These are phyloP conservation scores for Brassica incana DNA, from an alignment of 345 rosid species.

Conservation along the genomic window DNA sequence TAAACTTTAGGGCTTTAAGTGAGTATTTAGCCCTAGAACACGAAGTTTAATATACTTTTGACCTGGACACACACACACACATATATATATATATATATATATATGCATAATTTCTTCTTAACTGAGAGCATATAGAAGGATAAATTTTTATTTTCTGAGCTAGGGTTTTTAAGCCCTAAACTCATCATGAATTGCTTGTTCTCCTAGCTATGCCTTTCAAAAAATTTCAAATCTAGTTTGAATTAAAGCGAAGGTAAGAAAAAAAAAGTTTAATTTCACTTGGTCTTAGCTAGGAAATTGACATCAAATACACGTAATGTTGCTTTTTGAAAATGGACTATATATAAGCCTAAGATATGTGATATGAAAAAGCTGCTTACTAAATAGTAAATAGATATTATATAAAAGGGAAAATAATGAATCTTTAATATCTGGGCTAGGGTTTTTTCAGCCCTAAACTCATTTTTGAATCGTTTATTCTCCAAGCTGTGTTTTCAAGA, in stretches of 20 bases:
- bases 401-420: background rate
- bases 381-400: background rate
- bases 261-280: background rate
- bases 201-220: background rate
- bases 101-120: background rate
- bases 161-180: background rate
- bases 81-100: background rate
- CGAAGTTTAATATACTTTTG: background rate
- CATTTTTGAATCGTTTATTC: background rate
- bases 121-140: background rate
- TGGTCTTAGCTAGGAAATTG: background rate
- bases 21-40: slow-evolving; percentile 22
- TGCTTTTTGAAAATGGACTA: background rate
- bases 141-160: background rate
- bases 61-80: background rate
- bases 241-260: background rate
- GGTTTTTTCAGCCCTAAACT: background rate
- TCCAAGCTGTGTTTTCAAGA: background rate
- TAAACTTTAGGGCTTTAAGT: background rate
- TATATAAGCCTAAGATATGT: background rate
- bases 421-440: background rate
- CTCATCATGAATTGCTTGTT: background rate
- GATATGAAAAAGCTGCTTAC: background rate
- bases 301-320: background rate
- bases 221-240: background rate